Percentiles rank a stretch among this genome's conserved stretches.
Evolutionary conservation across 1,284 basidiomycete genomes (phyloP).

Genomic region (Tremellales sp.): DNA sequence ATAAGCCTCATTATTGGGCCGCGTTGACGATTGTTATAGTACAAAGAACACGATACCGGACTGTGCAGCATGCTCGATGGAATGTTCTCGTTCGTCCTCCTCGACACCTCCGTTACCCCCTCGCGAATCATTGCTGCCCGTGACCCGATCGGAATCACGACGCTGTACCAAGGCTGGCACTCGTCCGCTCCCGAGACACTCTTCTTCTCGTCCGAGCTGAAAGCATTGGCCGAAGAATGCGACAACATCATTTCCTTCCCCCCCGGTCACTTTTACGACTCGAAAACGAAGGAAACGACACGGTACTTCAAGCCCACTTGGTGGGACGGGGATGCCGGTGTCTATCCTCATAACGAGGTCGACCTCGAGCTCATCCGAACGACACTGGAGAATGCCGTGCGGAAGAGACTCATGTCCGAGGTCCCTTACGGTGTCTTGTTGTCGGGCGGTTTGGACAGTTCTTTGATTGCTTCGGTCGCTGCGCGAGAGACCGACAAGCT

Average conservation of each 20-base stretch:
- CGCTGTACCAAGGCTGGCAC: slow-evolving; percentile 93
- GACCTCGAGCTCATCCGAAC: slow-evolving; percentile 73
- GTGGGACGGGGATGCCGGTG: slow-evolving; percentile 69
- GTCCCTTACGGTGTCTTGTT: slow-evolving; percentile 97
- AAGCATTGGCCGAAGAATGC: slow-evolving; percentile 87
- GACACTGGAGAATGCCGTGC: slow-evolving; percentile 84
- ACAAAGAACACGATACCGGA: slow-evolving; percentile 71
- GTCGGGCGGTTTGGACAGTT: slow-evolving; percentile 93
- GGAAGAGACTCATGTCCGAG: slow-evolving; percentile 97
- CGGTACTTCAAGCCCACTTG: slow-evolving; percentile 83
- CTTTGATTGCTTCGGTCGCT: slow-evolving; percentile 95
- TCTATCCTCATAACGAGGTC: slow-evolving; percentile 61
- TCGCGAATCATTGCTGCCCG: slow-evolving; percentile 90
- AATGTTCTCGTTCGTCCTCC: slow-evolving; percentile 97
- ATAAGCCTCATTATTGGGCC: not conserved
- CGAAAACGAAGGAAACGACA: slow-evolving; percentile 66
- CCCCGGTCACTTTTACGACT: slow-evolving; percentile 93
- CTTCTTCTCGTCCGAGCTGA: slow-evolving; percentile 96
- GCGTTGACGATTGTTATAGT: slow-evolving; percentile 55
- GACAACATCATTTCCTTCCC: slow-evolving; percentile 95
- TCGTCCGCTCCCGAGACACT: slow-evolving; percentile 77
- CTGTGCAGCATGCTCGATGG: slow-evolving; percentile 84
- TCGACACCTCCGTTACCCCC: slow-evolving; percentile 88
- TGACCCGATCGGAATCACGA: slow-evolving; percentile 97
- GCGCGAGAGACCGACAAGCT: slow-evolving; percentile 93